A percentile compares a stretch with the other conserved stretches of the same genome.
phyloP scores from a whole-genome alignment of 2,329 filamentous ascomycete species.

The Epichloe coenophiala region DNA sequence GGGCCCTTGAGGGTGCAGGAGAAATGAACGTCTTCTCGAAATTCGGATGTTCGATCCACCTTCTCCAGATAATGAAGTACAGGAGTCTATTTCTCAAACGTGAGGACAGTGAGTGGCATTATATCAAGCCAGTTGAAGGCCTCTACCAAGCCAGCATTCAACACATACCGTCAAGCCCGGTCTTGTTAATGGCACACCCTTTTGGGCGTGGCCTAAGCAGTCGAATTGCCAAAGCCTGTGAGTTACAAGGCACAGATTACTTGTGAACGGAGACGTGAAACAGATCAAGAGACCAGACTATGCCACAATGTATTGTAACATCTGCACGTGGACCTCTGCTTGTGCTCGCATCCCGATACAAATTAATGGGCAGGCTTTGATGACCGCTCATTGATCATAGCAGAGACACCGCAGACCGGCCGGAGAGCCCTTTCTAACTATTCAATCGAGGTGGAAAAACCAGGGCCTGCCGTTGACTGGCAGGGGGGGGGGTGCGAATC shows the following conservation, averaged over 20 bases:
- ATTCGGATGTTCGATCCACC: background rate
- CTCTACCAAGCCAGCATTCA: background rate
- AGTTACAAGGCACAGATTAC: background rate
- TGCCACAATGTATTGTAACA: background rate
- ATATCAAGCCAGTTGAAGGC: background rate
- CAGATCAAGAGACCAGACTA: background rate
- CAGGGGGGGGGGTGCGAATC: background rate
- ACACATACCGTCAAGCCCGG: background rate
- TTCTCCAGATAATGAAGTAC: background rate
- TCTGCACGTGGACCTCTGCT: constrained; percentile 1
- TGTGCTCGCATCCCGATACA: constrained; percentile 1
- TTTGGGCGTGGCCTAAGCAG: background rate
- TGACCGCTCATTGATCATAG: background rate
- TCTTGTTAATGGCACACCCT: background rate
- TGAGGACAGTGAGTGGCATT: background rate
- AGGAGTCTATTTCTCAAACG: background rate
- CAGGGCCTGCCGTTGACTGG: background rate
- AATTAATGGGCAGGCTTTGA: background rate
- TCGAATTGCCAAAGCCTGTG: background rate
- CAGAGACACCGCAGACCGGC: background rate
- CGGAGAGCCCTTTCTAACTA: background rate
- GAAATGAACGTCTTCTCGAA: background rate
- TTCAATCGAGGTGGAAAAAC: background rate
- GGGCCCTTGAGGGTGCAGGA: background rate
- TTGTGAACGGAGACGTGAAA: constrained; percentile 1